Evolutionary conservation across 2,329 filamentous ascomycete species (phyloP).

Genomic region (Lachnellula arida): DNA sequence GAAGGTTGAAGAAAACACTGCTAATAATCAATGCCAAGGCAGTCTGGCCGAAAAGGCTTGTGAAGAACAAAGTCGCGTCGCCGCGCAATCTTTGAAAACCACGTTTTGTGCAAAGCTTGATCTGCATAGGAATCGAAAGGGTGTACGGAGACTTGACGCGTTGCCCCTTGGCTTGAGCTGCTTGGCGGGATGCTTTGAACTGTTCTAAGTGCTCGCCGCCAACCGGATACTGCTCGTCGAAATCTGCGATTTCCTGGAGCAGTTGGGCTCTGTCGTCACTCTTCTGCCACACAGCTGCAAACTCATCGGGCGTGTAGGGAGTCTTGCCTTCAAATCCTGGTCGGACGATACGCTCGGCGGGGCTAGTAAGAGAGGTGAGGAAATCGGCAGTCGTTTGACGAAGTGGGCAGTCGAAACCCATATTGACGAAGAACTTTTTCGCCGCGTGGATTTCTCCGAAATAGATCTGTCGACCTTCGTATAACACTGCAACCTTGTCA

Average conservation of each 20-base stretch:
- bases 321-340: slow-evolving; percentile 56
- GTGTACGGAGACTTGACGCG: slow-evolving; percentile 75
- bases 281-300: slow-evolving; percentile 49
- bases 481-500: slow-evolving; percentile 73
- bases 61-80: slow-evolving; percentile 64
- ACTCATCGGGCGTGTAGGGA: slow-evolving; percentile 66
- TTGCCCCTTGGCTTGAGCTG: slow-evolving; percentile 34
- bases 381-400: slow-evolving; percentile 58
- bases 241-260: slow-evolving; percentile 34
- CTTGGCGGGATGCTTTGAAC: slow-evolving; percentile 37
- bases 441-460: slow-evolving; percentile 57
- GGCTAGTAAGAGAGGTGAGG: slow-evolving; percentile 67
- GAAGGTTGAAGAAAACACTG: slow-evolving; percentile 59
- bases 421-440: slow-evolving; percentile 63
- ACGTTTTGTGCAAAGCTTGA: slow-evolving; percentile 76
- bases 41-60: slow-evolving; percentile 32
- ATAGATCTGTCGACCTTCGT: slow-evolving; percentile 74
- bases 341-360: slow-evolving; percentile 42
- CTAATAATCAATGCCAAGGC: slow-evolving; percentile 57
- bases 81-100: slow-evolving; percentile 72
- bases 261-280: slow-evolving; percentile 41
- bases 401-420: slow-evolving; percentile 68
- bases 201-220: slow-evolving; percentile 42
- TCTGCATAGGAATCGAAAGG: slow-evolving; percentile 69
- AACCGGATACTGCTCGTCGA: slow-evolving; percentile 32